Conservation (phyloP, 129 eudicot genomes). For the carrot (Daucus carota) region DH1_v3.0 NC_030382.2:54923001-54923500, state of each 20-base stretch:
- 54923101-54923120: neutral
- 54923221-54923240: neutral
- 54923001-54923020: no score
- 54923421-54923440: neutral
- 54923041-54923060: no score
- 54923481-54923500: constrained; percentile 16
- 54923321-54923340: neutral
- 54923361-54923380: neutral
- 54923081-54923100: neutral
- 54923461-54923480: neutral
- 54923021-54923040: neutral
- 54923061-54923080: neutral
- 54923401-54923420: neutral
- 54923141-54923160: neutral
- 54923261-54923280: constrained; percentile 6
- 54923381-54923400: neutral
- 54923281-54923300: neutral
- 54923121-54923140: neutral
- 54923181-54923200: neutral
- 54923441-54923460: neutral
- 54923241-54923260: constrained; percentile 4
- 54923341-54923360: neutral
- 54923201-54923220: neutral
- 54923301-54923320: neutral
- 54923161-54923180: neutral